Evolutionary conservation across 345 rosid species (phyloP), one percentile per base, ranked within the genome.

Genomic region (Salix purpurea): DNA sequence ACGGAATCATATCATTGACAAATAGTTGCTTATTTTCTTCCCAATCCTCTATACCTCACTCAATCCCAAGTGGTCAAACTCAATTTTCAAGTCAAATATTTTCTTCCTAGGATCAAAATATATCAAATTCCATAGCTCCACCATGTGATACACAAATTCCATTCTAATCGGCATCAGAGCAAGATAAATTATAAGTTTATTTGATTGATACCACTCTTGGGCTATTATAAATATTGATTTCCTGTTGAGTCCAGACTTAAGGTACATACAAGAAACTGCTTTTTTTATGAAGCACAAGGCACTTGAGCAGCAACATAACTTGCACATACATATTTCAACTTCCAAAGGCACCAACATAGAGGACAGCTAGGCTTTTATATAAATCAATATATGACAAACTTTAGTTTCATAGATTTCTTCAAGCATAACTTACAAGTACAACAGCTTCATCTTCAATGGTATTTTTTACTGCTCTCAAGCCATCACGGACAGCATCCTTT

Each of bases 401-500:
- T 26, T 66, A 34, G 13, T 30, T 2, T 16, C 5, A 48, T 2
- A 30, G 13, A 64, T 8, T 44, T 74, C 39, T 8, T 1, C 34
- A 2, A 30, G 24, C 61, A 42, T 19, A 32, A 75, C 90, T 87
- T 84, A 94, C 99, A 82, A 96, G 84, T 54, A 96, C 88, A 46
- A 92, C 89, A 26, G 93, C 91, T 84, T 96, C 97, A 84, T 96
- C 98, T 85, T 96, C 99, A 68, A 94, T 77, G 21, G 98, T 91
- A 77, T 96, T 96, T 87, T 96, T 96, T 6, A 96, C 98, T 52
- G 98, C 90, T 84, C 97, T 89, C 67, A 96, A 84, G 69, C 99
- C 99, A 89, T 96, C 98, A 30, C 98, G 94, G 52, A 93, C 93
- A 79, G 98, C 96, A 77, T 93, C 99, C 86, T 96, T 96, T 70